These are phyloP conservation scores for Solanum hybrid DNA, from an alignment of 305 asterid genomes.

Conservation along the genomic window DNA sequence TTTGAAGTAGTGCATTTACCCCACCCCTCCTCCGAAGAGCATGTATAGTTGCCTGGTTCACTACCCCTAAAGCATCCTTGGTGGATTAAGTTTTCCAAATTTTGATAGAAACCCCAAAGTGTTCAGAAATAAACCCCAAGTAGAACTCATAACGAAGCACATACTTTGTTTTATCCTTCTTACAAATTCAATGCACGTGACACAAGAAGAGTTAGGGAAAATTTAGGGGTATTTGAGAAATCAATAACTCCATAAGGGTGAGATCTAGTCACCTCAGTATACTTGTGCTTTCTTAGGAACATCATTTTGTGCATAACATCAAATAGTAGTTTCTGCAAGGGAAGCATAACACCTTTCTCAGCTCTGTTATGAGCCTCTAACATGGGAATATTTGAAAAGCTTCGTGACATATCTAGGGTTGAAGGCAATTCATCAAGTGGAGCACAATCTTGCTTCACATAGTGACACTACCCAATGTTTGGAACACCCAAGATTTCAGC, in stretches of 20 bases:
- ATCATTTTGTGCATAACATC: background rate
- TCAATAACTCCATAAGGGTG: background rate
- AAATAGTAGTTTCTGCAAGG: background rate
- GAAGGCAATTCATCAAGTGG: background rate
- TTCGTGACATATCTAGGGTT: background rate
- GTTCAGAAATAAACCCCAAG: background rate
- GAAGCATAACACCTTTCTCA: background rate
- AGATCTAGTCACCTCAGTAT: background rate
- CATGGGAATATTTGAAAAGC: background rate
- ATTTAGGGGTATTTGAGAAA: background rate
- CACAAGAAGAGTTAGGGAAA: fast-evolving
- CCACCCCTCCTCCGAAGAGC: background rate
- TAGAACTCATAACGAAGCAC: background rate
- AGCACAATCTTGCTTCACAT: background rate
- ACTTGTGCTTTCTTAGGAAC: background rate
- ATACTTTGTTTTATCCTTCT: background rate
- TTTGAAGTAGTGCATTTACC: background rate
- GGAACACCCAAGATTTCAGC: background rate
- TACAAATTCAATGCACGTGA: background rate
- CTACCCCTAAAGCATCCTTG: background rate
- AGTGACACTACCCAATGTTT: background rate
- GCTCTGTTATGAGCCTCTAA: background rate
- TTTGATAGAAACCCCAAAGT: background rate
- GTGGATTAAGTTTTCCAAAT: background rate
- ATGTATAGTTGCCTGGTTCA: background rate